Conservation (phyloP, 1,139 yeast genomes). For the Hanseniaspora gamundiae region DNA sequence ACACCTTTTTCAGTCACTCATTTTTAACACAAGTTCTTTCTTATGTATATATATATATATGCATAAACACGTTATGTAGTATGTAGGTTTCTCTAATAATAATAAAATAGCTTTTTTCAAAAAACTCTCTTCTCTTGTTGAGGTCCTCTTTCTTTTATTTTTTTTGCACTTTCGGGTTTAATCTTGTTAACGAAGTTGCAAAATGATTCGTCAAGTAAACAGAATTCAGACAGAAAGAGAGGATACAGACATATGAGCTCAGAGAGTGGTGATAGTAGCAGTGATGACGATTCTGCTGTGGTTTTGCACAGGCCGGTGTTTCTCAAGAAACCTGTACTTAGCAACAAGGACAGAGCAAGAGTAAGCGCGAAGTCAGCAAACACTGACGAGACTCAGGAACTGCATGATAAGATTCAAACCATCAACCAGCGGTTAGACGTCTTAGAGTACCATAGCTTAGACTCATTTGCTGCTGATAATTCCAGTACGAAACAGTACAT, state of each 20-base stretch:
- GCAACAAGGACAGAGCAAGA: not conserved
- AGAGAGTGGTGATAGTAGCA: conserved; percentile 12
- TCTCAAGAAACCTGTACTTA: conserved; percentile 9
- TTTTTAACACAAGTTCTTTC: not conserved
- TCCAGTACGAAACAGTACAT: conserved; percentile 19
- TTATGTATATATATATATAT: no score
- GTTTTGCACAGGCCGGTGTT: conserved; percentile 20
- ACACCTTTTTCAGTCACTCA: no score
- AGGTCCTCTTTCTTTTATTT: not conserved
- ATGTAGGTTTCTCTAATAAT: no score
- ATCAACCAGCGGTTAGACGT: conserved; percentile 8
- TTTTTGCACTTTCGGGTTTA: not conserved
- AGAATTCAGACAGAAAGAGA: not conserved
- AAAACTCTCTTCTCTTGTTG: not conserved
- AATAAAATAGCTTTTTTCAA: no score
- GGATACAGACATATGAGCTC: not conserved
- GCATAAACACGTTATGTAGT: no score
- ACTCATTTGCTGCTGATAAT: not conserved
- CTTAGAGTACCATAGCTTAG: not conserved
- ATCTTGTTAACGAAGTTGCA: not conserved
- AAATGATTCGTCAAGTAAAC: no score
- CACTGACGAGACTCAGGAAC: not conserved
- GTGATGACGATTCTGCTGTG: conserved; percentile 2
- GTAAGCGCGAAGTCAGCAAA: not conserved
- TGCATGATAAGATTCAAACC: conserved; percentile 8